Evolutionary conservation across 1,284 basidiomycete genomes (phyloP), one percentile per base, ranked within the genome.

Genomic region (Boletellus deceptivus): DNA sequence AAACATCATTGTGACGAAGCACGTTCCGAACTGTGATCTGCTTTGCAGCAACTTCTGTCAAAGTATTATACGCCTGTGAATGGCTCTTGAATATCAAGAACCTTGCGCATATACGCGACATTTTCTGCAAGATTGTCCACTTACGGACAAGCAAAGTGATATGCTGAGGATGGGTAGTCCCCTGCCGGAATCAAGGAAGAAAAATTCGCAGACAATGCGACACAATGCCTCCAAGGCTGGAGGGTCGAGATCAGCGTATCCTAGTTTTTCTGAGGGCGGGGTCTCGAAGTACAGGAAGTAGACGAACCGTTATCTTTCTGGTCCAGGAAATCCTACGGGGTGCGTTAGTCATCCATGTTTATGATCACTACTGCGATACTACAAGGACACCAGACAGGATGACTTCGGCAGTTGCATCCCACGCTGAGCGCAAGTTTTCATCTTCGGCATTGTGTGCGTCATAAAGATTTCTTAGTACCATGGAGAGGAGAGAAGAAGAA

Each of bases 341-440:
- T 31, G 10, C 10, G n/a, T 57, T 53, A 59, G 50, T 55, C 49
- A 33, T 54, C 48, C 49, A 16, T 17, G 33, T 39, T 27, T 27
- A 41, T 48, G 14, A 34, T 24, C 47, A 39, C 33, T 38, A 9
- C 25, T 6, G 41, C 41, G 8, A 46, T 50, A 68, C 55, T 53
- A 78, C 75, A 48, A 77, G 59, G 39, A 79, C 53, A 3, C 76
- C 75, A 2, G 76, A 75, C 31, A 79, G 50, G 16, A 78, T 55
- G 17, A 70, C 64, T 27, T 64, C 55, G 20, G 69, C 68, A 16
- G 70, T 58, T 22, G 48, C 52, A 59, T 76, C 73, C 75, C 75
- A 78, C 9, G 55, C 52, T 3, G 52, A 54, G 17, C 52, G 58
- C 14, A 52, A 42, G 10, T 25, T 50, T 11, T 55, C 42, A 34